Evolutionary conservation across 768 basidiomycete species (phyloP), one percentile per base, ranked within the genome.

Genomic region (Cystofilobasidium macerans): DNA sequence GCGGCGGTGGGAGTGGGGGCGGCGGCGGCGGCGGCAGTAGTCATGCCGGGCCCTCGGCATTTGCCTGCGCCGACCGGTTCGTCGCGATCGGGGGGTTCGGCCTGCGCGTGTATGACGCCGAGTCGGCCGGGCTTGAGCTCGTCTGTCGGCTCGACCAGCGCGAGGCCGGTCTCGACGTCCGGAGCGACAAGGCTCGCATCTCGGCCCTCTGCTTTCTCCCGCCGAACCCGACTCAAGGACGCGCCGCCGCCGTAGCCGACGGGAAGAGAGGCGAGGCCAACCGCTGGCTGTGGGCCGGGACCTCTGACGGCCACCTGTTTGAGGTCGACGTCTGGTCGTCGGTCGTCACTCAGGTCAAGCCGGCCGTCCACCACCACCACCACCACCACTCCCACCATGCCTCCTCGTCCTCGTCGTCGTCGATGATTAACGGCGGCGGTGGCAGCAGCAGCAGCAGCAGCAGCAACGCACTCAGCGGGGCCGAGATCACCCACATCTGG

Each of bases 231-330:
- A n/a, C n/a, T n/a, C n/a, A n/a, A n/a, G n/a, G n/a, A n/a, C n/a
- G n/a, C n/a, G n/a, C n/a, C n/a, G n/a, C n/a, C n/a, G n/a, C n/a
- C n/a, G n/a, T n/a, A n/a, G n/a, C n/a, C n/a, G n/a, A n/a, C n/a
- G n/a, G n/a, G n/a, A n/a, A n/a, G n/a, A n/a, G n/a, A n/a, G 76
- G 69, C 0, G 75, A 76, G 61, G 78, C 81, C 22, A 88, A 87
- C 2, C 79, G 79, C 35, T 80, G 82, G 62, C 71, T 91, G 2
- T 97, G 93, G 93, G 77, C 86, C 14, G 94, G 93, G 5, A 89
- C 89, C 33, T 91, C 88, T 77, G 90, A 94, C 30, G 94, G 94
- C 0, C 84, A 87, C 74, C 67, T 99, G 30, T 80, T 86, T 70
- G 92, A 95, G 78, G 70, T 94, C 63, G 89, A 97, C 72, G 78